Evolutionary conservation across 768 basidiomycete species (phyloP).

Genomic region (Mycena vulgaris): DNA sequence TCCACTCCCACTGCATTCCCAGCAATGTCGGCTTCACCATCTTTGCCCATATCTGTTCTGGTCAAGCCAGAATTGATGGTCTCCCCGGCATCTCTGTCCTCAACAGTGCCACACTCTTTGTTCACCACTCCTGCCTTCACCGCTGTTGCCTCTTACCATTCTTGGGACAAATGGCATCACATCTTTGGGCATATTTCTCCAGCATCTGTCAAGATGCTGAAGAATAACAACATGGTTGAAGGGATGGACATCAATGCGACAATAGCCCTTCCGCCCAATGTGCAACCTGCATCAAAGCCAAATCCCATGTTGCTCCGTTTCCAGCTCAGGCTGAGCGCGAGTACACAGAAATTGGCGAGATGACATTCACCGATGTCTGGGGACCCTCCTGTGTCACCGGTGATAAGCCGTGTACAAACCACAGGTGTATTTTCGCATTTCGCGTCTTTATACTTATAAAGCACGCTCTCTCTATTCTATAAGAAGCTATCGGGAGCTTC

Average conservation of each 20-base stretch:
- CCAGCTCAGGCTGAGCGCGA: constrained; percentile 37
- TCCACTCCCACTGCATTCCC: too few species aligned
- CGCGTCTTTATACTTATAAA: too few species aligned
- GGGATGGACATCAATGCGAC: constrained; percentile 37
- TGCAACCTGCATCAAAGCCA: constrained; percentile 42
- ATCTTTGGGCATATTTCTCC: constrained; percentile 42
- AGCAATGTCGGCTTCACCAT: too few species aligned
- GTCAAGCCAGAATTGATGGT: too few species aligned
- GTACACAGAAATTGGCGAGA: constrained; percentile 39
- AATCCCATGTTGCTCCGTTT: constrained; percentile 39
- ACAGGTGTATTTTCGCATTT: too few species aligned
- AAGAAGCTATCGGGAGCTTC: too few species aligned
- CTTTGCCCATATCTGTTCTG: too few species aligned
- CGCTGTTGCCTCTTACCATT: background rate
- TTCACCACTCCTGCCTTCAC: background rate
- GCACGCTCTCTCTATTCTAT: too few species aligned
- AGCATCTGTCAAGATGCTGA: constrained; percentile 38
- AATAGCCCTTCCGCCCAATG: constrained; percentile 37
- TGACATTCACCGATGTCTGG: constrained; percentile 42
- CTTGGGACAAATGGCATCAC: constrained; percentile 22
- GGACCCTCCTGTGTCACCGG: constrained; percentile 37
- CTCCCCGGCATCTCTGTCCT: too few species aligned
- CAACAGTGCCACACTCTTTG: constrained; percentile 2
- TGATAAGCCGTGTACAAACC: too few species aligned
- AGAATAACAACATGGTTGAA: constrained; percentile 38